phyloP scores from a whole-genome alignment of 148 eudicot species.

The Rhododendron simsii region DNA sequence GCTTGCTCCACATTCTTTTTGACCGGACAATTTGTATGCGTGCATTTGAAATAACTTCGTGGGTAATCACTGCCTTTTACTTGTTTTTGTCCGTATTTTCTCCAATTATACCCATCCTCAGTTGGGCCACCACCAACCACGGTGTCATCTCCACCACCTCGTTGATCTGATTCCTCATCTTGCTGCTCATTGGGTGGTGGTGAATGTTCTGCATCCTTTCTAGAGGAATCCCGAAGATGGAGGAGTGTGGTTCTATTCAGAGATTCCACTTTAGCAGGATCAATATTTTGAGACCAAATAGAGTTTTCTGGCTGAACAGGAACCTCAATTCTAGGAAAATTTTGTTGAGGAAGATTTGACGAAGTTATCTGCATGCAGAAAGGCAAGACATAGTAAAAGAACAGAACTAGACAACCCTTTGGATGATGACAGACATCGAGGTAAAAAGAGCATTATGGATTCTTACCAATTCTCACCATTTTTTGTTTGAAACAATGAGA shows the following conservation, averaged over 20 bases:
- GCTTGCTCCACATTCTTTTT: slow-evolving; percentile 65
- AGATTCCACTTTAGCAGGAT: slow-evolving; percentile 15
- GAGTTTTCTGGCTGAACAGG: slow-evolving; percentile 19
- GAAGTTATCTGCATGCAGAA: slow-evolving; percentile 15
- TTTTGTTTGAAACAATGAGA: not conserved
- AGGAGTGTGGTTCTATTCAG: slow-evolving; percentile 7
- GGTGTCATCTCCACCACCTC: slow-evolving; percentile 17
- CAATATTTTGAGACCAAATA: slow-evolving; percentile 19
- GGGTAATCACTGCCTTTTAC: slow-evolving; percentile 71
- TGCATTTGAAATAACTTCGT: slow-evolving; percentile 65
- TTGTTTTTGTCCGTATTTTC: slow-evolving; percentile 75
- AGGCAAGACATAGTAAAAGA: not conserved
- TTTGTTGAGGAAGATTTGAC: slow-evolving; percentile 18
- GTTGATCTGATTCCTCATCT: slow-evolving; percentile 38
- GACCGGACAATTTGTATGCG: slow-evolving; percentile 48
- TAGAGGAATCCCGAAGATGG: slow-evolving; percentile 20
- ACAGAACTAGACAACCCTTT: not conserved
- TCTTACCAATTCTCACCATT: not conserved
- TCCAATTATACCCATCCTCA: slow-evolving; percentile 68
- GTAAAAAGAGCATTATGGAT: not conserved
- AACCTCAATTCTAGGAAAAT: slow-evolving; percentile 22
- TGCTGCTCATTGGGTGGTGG: slow-evolving; percentile 35
- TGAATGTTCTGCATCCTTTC: slow-evolving; percentile 24
- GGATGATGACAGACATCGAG: not conserved
- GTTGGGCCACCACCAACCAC: slow-evolving; percentile 21